A percentile compares a stretch with the other conserved stretches of the same genome.
phyloP scores from a whole-genome alignment of 2,329 filamentous ascomycete genomes.

The Botryotinia narcissicola region DNA sequence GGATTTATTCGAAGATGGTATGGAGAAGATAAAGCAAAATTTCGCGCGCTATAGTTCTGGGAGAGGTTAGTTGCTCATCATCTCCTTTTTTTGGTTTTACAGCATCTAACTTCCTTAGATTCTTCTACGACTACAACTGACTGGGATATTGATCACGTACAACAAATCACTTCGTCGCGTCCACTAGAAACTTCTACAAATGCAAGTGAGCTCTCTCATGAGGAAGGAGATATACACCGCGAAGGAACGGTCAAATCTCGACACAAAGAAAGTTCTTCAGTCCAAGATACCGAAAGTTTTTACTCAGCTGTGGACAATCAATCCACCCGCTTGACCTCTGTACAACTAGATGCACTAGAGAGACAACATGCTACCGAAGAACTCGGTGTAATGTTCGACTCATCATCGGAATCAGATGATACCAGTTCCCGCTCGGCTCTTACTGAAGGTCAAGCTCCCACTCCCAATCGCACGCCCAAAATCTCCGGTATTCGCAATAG shows the following conservation, averaged over 20 bases:
- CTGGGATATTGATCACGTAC: background rate
- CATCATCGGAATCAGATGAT: slow-evolving; percentile 25
- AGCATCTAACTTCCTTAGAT: background rate
- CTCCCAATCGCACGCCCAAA: background rate
- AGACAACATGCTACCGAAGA: slow-evolving; percentile 21
- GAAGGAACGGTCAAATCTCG: background rate
- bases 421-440: slow-evolving; percentile 17
- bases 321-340: slow-evolving; percentile 7
- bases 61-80: background rate
- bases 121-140: background rate
- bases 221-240: background rate
- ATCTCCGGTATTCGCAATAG: background rate
- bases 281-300: slow-evolving; percentile 8
- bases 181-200: background rate
- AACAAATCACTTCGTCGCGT: background rate
- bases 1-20: slow-evolving; percentile 26
- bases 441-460: background rate
- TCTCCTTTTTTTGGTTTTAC: background rate
- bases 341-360: slow-evolving; percentile 23
- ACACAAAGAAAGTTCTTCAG: background rate
- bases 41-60: slow-evolving; percentile 20
- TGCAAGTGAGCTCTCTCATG: background rate
- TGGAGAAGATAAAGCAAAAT: slow-evolving; percentile 32
- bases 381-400: slow-evolving; percentile 24
- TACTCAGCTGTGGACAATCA: background rate